phyloP scores from a whole-genome alignment of 441 rosid species.

The Jatropha multifida region DNA sequence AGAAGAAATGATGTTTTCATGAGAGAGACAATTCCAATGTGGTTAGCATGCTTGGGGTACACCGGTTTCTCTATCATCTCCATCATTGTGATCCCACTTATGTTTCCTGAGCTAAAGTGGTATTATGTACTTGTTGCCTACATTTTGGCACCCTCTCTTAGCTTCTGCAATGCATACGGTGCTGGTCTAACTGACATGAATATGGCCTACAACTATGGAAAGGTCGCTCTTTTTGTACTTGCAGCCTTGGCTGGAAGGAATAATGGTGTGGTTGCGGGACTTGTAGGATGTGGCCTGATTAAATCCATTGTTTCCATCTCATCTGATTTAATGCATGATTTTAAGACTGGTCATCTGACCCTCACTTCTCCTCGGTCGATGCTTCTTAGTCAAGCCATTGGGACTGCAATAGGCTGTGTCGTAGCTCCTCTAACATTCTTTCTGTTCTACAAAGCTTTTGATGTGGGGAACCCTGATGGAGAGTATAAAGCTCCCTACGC shows the following conservation, averaged over 20 bases:
- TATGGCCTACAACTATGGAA: conserved; percentile 95
- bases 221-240: conserved; percentile 79
- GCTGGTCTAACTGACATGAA: conserved; percentile 96
- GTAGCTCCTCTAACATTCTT: conserved; percentile 83
- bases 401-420: conserved; percentile 81
- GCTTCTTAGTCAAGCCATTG: conserved; percentile 81
- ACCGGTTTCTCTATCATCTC: conserved; percentile 58
- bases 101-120: conserved; percentile 95
- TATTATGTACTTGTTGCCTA: conserved; percentile 79
- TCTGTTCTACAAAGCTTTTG: conserved; percentile 82
- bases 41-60: conserved; percentile 79
- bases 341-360: conserved; percentile 87
- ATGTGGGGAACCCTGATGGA: conserved; percentile 81
- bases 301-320: conserved; percentile 83
- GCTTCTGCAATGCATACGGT: conserved; percentile 96
- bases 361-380: conserved; percentile 88
- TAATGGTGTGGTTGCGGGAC: conserved; percentile 76
- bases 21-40: conserved; percentile 72
- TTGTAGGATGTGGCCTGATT: conserved; percentile 86
- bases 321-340: conserved; percentile 92
- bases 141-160: conserved; percentile 75
- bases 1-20: conserved; percentile 64
- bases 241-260: conserved; percentile 66
- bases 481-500: conserved; percentile 96
- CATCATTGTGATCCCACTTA: conserved; percentile 61